Evolutionary conservation across 352 stramenopile genomes (phyloP).

Genomic region (Phytophthora melonis): DNA sequence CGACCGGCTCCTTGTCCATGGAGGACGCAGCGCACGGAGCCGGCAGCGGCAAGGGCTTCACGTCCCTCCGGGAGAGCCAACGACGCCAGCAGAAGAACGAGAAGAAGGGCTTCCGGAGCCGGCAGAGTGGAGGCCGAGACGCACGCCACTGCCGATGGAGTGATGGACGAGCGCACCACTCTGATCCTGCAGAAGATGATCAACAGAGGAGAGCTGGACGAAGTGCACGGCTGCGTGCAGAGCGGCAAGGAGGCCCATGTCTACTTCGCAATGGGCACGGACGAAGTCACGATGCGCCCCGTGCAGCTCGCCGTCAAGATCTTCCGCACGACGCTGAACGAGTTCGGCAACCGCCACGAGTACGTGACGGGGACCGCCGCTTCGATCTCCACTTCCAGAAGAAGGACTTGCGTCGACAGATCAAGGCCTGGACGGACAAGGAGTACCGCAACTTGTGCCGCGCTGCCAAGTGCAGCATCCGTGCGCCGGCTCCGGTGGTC

Average conservation of each 20-base stretch:
- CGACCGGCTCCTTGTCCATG: slow-evolving; percentile 46
- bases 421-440: slow-evolving; percentile 83
- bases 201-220: slow-evolving; percentile 69
- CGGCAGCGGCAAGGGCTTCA: slow-evolving; percentile 57
- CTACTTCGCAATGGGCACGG: slow-evolving; percentile 73
- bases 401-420: slow-evolving; percentile 69
- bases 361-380: slow-evolving; percentile 87
- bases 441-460: slow-evolving; percentile 75
- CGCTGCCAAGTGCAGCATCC: slow-evolving; percentile 56
- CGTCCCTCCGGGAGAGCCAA: slow-evolving; percentile 63
- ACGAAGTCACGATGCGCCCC: slow-evolving; percentile 50
- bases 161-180: slow-evolving; percentile 81
- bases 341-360: slow-evolving; percentile 84
- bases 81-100: slow-evolving; percentile 63
- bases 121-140: slow-evolving; percentile 59
- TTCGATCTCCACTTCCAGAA: slow-evolving; percentile 83
- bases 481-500: slow-evolving; percentile 48
- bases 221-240: slow-evolving; percentile 81
- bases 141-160: slow-evolving; percentile 73
- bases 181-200: slow-evolving; percentile 81
- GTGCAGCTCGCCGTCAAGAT: slow-evolving; percentile 75
- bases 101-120: slow-evolving; percentile 55
- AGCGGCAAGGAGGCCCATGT: slow-evolving; percentile 88
- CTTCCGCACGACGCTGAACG: slow-evolving; percentile 86
- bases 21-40: slow-evolving; percentile 51